These are phyloP conservation scores for Fragaria nilgerrensis DNA, from an alignment of 306 rosid genomes.

Conservation along the genomic window DNA sequence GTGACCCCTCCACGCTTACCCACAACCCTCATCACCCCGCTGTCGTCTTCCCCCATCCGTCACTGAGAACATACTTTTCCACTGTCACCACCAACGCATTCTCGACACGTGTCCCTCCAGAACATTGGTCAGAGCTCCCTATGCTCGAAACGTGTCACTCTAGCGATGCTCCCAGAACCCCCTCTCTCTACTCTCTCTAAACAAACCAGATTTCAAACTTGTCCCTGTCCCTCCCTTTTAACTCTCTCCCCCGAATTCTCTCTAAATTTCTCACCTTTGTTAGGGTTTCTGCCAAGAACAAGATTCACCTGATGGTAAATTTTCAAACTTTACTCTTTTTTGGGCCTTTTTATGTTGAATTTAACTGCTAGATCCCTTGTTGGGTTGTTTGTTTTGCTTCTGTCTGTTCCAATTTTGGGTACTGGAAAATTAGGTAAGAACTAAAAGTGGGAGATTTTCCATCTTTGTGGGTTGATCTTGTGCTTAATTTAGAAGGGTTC, in stretches of 20 bases:
- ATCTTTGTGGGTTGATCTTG: not conserved
- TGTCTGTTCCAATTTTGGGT: constrained; percentile 6
- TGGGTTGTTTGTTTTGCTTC: not conserved
- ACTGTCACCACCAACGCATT: constrained; percentile 17
- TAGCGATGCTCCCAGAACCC: constrained; percentile 28
- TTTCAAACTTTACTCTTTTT: not conserved
- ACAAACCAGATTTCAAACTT: constrained; percentile 43
- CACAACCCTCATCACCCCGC: not conserved
- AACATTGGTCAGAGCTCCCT: constrained; percentile 27
- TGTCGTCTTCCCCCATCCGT: constrained; percentile 22
- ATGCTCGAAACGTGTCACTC: constrained; percentile 41
- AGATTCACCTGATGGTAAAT: constrained; percentile 35
- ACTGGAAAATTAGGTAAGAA: constrained; percentile 15
- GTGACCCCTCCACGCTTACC: constrained; percentile 6
- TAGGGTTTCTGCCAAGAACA: constrained; percentile 43
- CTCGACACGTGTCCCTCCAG: constrained; percentile 20
- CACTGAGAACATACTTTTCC: not conserved
- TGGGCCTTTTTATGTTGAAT: not conserved
- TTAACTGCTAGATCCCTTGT: constrained; percentile 12
- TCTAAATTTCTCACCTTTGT: constrained; percentile 10
- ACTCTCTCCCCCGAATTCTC: constrained; percentile 18
- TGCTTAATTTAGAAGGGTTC: not conserved
- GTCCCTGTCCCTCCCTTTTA: constrained; percentile 37
- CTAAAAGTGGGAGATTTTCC: not conserved
- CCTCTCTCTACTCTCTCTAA: not conserved